A percentile compares a stretch with the other conserved stretches of the same genome.
These are phyloP conservation scores for Paramecium sexaurelia DNA, from an alignment of 73 alveolate genomes.

Conservation along the genomic window DNA sequence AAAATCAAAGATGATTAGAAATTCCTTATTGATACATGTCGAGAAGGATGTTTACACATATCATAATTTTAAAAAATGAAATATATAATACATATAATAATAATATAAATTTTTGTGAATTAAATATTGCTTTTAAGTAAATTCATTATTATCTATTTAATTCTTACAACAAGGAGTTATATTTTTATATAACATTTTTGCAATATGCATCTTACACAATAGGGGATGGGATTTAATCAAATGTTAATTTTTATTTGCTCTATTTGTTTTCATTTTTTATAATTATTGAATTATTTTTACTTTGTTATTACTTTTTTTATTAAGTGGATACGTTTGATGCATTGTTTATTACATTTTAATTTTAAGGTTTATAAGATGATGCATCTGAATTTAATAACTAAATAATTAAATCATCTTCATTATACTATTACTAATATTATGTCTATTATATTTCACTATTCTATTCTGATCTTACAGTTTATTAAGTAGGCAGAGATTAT, in stretches of 20 bases:
- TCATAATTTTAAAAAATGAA: too few relatives aligned
- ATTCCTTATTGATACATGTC: too few relatives aligned
- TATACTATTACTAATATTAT: neutral
- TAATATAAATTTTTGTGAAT: neutral
- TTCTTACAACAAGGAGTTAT: neutral
- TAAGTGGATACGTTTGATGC: neutral
- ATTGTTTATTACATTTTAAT: neutral
- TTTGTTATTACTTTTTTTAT: neutral
- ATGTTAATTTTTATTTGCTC: neutral
- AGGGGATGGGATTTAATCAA: neutral
- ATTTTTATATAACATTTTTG: neutral
- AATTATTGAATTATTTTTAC: neutral
- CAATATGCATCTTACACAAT: conserved; percentile 26
- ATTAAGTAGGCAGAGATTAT: neutral
- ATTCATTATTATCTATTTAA: conserved; percentile 4
- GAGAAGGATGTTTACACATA: too few relatives aligned
- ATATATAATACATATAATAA: too few relatives aligned
- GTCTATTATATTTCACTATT: neutral
- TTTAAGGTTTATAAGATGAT: neutral
- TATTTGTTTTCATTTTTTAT: neutral
- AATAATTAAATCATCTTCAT: conserved; percentile 6
- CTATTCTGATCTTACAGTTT: neutral
- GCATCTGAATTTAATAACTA: conserved; percentile 6
- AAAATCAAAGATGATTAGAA: too few relatives aligned
- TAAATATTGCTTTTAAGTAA: neutral